Conservation (phyloP, 2,329 filamentous ascomycete species). For the Madurella mycetomatis region DNA sequence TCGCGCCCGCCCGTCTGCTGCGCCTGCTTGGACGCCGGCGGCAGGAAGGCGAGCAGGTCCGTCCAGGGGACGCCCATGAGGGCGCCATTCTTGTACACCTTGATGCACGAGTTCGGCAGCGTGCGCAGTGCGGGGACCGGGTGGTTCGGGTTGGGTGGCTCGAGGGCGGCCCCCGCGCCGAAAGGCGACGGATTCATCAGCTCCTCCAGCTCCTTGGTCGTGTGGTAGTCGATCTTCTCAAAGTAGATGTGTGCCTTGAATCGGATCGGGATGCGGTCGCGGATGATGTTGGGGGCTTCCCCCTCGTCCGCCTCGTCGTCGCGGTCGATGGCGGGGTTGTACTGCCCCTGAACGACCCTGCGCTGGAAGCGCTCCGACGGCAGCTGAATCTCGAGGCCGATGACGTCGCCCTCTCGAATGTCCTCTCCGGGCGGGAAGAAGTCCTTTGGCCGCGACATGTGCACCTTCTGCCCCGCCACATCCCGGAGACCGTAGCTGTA, state of each 20-base stretch:
- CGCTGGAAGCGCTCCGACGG: conserved; percentile 81
- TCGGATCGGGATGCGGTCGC: conserved; percentile 89
- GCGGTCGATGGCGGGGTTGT: conserved; percentile 78
- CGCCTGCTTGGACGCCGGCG: conserved; percentile 75
- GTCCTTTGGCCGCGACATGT: conserved; percentile 88
- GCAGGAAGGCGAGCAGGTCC: conserved; percentile 83
- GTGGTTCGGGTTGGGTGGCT: conserved; percentile 68
- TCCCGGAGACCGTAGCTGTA: conserved; percentile 95
- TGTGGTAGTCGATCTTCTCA: conserved; percentile 84
- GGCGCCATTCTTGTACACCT: conserved; percentile 87
- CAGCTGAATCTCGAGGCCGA: conserved; percentile 87
- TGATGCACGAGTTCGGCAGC: conserved; percentile 79
- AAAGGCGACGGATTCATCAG: conserved; percentile 65
- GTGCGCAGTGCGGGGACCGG: conserved; percentile 72
- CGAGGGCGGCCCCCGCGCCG: conserved; percentile 39
- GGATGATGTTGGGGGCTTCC: conserved; percentile 73
- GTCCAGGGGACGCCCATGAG: conserved; percentile 84
- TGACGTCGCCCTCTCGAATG: conserved; percentile 84
- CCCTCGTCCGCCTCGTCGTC: conserved; percentile 52
- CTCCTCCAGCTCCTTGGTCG: conserved; percentile 84
- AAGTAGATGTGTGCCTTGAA: conserved; percentile 94
- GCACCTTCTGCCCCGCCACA: conserved; percentile 82
- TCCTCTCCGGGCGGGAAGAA: conserved; percentile 77
- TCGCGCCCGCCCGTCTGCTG: conserved; percentile 72
- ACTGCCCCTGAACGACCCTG: conserved; percentile 81